Base-by-base conservation (phyloP, 1,284 basidiomycete species). In the Trametes pubescens region DNA sequence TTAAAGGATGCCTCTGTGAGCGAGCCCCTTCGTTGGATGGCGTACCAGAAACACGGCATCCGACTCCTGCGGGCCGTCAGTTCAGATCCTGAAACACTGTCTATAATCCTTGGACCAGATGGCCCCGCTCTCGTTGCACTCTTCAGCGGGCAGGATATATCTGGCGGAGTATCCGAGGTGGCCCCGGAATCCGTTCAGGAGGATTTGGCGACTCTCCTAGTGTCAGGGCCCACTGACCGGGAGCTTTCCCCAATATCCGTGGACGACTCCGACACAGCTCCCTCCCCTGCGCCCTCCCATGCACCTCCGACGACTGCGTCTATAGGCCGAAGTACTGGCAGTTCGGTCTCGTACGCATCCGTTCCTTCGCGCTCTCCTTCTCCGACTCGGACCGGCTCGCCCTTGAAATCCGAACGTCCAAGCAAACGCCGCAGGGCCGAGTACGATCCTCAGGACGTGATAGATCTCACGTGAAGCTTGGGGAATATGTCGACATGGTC, bases 1-100 rank as follows among this genome's bases (percentile, higher is more conserved):
- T 21, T 22, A 7, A 65, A 65, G 43, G 37, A 13, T 4, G 49
- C 57, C 37, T 14, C 11, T n/a, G 29, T 61, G 9, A 21, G 16
- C 1, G 44, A 13, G 7, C 54, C 63, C 11, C 38, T 65, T 14
- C 63, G 51, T 14, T 65, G 63, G 63, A n/a, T 35, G 2, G 38
- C 46, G 6, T 37, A 65, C 37, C 63, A 58, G 51, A 43, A 29
- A 38, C 37, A 22, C 13, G 63, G 59, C 22, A 9, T 16, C 2
- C 48, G n/a, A 14, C 47, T 65, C 10, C 51, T 61, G 34, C 40
- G 24, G 29, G 26, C 34, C 46, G 47, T 61, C 34, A 58, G 53
- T 55, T 48, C 32, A 1, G 44, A 65, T 32, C n/a, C 38, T 16
- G 22, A 16, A 4, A 43, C 52, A n/a, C 63, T 61, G 21, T 5